Base-by-base conservation (phyloP, 805 yeast species). In the Teunomyces gatunensis region DNA sequence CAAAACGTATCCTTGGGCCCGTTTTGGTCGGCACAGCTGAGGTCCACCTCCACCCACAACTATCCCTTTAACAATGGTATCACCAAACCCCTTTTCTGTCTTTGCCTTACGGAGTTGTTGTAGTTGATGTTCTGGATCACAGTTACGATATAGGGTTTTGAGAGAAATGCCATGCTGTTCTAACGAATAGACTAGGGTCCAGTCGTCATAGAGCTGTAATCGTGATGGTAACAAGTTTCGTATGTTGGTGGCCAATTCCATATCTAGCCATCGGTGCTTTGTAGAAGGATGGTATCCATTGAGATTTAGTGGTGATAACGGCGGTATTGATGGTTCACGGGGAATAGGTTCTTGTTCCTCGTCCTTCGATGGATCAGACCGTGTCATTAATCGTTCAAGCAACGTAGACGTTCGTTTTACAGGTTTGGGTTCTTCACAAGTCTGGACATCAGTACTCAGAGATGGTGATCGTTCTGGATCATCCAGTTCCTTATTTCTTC, bases 151-250 rank as follows among this genome's bases (percentile, higher is more conserved):
- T 13, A 94, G 65, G 0, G 98, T 90, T 48, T 79, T 82, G 46
- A 92, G 64, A 0, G 96, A 87, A 0, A 96, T 84, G 0, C 99
- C 99, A 62, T 90, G 88, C 64, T 89, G 97, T 55, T 91, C 97
- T 50, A 89, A 67, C n/a, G 94, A 85, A 61, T 91, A 92, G 2
- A 83, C 64, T 43, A 94, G 65, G 5, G 76, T 66, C 99, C 98
- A 94, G 5, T 78, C 77, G 33, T 85, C 84, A 51, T 80, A 80
- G 20, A 92, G 72, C 62, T 89, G 97, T 34, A 87, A 70, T 41
- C 97, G 73, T 4, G 88, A 77, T 0, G 97, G 96, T 50, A 94
- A 63, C 45, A 89, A 75, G 23, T 73, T 70, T 39, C 96, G 74
- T 30, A 92, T 75, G 46, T 89, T 89, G 48, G 79, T 86, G 0